Base-by-base conservation (phyloP, 2,329 filamentous ascomycete genomes). In the Colletotrichum magnum region DNA sequence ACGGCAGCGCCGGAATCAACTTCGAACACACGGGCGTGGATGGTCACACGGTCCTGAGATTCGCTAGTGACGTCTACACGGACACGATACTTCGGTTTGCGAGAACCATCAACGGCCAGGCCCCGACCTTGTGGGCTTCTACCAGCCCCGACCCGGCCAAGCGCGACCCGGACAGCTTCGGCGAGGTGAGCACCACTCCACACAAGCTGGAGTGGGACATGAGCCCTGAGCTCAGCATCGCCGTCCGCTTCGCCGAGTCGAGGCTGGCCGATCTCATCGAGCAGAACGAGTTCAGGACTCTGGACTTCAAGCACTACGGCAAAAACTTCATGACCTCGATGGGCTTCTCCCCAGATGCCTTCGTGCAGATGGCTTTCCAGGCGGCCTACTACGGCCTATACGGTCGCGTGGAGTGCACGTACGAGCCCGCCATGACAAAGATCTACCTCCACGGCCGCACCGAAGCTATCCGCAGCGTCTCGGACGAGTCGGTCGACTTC, bases 351-450 rank as follows among this genome's bases (percentile, higher is more conserved):
- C 95, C 96, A 0, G 96, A 98, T 78, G 96, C 96, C 0, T 99
- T 97, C 78, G 93, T 99, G 21, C 96, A 99, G 80, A 98, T 99
- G 95, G 96, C 96, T 0, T 98, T 98, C 83, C 96, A 99, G 80
- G 95, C 95, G 5, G 95, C 96, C 1, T 98, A 99, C 84, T 99
- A 98, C 76, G 96, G 96, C 2, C 87, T 99, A 7, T 99, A 98
- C 75, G 96, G 96, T 3, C 90, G 94, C 5, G 90, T 97, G 1
- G 96, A 98, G 80, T 97, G 94, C 77, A 96, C 95, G 0, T 99
- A 99, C 79, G 96, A 99, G 80, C 96, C 96, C 7, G 95, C 96
- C 50, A 98, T 99, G 96, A 99, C 96, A 59, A 99, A 99, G 80
- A 85, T 92, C 68, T 99, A 90, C 82, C 89, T 97, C 69, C 96